phyloP scores from a whole-genome alignment of 2,329 filamentous ascomycete genomes.

The Chrysoporthe austroafricana region DNA sequence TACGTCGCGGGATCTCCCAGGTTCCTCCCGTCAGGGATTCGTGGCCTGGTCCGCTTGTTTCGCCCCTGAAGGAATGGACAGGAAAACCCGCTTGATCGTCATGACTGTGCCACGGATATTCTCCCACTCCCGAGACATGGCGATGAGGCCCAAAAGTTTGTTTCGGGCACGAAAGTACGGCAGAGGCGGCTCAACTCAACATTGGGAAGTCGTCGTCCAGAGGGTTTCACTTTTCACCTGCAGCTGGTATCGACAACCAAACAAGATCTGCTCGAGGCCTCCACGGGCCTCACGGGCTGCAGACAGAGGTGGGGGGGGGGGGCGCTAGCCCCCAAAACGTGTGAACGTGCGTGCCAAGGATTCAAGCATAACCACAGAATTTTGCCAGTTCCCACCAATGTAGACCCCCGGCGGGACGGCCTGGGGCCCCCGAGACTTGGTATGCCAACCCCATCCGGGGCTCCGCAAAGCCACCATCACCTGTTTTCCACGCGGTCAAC shows the following conservation, averaged over 20 bases:
- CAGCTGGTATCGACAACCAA: not conserved
- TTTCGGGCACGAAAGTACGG: too few species aligned
- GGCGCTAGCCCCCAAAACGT: not conserved
- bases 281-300: not conserved
- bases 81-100: not conserved
- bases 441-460: conserved; percentile 1
- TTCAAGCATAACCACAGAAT: not conserved
- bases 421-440: not conserved
- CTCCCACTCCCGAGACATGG: too few species aligned
- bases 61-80: not conserved
- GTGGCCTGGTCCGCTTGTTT: not conserved
- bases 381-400: not conserved
- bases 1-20: not conserved
- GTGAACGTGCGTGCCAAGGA: not conserved
- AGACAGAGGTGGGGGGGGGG: not conserved
- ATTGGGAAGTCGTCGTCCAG: too few species aligned
- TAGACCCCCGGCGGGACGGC: not conserved
- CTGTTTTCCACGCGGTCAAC: not conserved
- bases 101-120: too few species aligned
- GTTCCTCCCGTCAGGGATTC: not conserved
- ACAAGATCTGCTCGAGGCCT: not conserved
- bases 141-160: too few species aligned
- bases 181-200: too few species aligned
- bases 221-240: not conserved
- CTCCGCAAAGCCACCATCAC: conserved; percentile 5